Evolutionary conservation across 768 basidiomycete genomes (phyloP).

Genomic region (Lactifluus subvellereus): DNA sequence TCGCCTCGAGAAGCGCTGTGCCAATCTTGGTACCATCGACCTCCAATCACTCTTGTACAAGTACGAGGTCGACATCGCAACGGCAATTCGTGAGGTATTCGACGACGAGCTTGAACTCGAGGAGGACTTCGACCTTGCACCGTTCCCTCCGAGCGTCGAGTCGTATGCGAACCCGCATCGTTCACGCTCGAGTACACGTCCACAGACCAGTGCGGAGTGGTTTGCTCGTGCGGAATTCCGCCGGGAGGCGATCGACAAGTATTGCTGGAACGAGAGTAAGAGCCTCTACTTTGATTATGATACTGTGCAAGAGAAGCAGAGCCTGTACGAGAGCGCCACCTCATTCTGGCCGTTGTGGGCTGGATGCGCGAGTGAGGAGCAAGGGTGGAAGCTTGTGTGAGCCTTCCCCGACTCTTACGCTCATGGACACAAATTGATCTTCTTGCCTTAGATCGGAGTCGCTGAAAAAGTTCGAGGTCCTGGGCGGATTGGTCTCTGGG

Average conservation of each 20-base stretch:
- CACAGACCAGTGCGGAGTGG: conserved; percentile 86
- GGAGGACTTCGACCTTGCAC: conserved; percentile 84
- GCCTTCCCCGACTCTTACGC: conserved; percentile 32
- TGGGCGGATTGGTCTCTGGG: conserved; percentile 92
- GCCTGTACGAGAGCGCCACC: conserved; percentile 95
- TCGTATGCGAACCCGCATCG: conserved; percentile 58
- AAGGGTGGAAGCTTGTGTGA: conserved; percentile 89
- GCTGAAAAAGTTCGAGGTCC: conserved; percentile 91
- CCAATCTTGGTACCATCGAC: conserved; percentile 94
- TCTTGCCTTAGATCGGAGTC: conserved; percentile 57
- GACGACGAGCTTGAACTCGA: conserved; percentile 88
- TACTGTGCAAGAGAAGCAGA: conserved; percentile 84
- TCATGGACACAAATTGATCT: background rate
- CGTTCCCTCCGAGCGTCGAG: conserved; percentile 81
- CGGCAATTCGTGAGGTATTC: conserved; percentile 92
- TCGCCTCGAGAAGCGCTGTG: conserved; percentile 95
- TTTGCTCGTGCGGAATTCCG: conserved; percentile 83
- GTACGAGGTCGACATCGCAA: conserved; percentile 98
- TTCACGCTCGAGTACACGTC: conserved; percentile 51
- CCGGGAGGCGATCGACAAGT: conserved; percentile 81
- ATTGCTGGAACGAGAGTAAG: conserved; percentile 97
- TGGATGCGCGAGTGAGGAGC: conserved; percentile 93
- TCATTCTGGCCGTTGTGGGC: conserved; percentile 97
- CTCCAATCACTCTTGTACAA: conserved; percentile 95
- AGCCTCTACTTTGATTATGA: conserved; percentile 96